Evolutionary conservation across 2,329 filamentous ascomycete species (phyloP).

Genomic region (Exophiala aquamarina): DNA sequence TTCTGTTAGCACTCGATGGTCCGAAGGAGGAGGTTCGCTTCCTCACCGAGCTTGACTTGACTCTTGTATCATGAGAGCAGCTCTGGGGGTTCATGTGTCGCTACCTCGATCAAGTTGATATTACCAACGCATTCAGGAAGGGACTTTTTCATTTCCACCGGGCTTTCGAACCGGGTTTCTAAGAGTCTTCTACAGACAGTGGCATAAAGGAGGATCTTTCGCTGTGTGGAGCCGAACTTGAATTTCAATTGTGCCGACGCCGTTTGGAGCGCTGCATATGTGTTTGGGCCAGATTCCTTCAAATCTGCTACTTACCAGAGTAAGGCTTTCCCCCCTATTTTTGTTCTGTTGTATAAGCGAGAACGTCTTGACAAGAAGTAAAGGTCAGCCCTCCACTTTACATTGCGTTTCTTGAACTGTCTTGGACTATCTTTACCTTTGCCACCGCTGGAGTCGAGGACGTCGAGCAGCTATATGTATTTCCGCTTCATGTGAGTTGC

Average conservation of each 20-base stretch:
- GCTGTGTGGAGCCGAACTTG: constrained; percentile 38
- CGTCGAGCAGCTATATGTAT: constrained; percentile 57
- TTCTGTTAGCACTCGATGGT: constrained; percentile 1
- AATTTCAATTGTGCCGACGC: constrained; percentile 40
- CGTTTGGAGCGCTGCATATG: constrained; percentile 28
- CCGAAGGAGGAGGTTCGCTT: constrained; percentile 5
- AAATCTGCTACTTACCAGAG: constrained; percentile 36
- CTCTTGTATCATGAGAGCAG: neutral
- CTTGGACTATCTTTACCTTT: constrained; percentile 64
- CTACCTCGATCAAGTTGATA: constrained; percentile 42
- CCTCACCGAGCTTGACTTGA: constrained; percentile 9
- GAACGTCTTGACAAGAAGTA: too few species aligned
- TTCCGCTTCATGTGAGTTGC: constrained; percentile 31
- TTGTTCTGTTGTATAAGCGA: too few species aligned
- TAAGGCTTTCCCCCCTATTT: constrained; percentile 48
- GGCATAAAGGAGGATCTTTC: constrained; percentile 39
- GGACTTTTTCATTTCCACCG: neutral
- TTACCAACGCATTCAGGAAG: constrained; percentile 43
- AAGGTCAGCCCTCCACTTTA: constrained; percentile 34
- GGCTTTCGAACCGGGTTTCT: constrained; percentile 26
- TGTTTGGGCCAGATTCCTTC: constrained; percentile 27
- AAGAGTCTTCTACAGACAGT: constrained; percentile 10
- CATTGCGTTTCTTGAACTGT: constrained; percentile 32
- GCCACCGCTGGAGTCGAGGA: constrained; percentile 91
- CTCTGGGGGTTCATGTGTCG: constrained; percentile 2